phyloP scores from a whole-genome alignment of 768 basidiomycete genomes.

The Fibroporia radiculosa region DNA sequence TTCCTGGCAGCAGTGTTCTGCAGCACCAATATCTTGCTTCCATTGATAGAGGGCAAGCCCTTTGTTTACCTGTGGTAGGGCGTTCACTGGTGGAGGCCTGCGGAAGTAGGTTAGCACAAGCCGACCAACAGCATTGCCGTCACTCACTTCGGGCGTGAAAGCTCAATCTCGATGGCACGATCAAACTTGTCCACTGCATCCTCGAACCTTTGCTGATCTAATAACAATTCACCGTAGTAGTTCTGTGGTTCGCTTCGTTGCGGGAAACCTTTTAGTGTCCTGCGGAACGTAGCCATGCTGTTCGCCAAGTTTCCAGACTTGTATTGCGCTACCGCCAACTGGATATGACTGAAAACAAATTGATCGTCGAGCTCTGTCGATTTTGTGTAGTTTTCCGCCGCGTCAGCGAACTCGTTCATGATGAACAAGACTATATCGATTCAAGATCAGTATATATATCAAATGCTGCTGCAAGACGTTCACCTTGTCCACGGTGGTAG shows the following conservation, averaged over 20 bases:
- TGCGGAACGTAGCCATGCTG: slow-evolving; percentile 87
- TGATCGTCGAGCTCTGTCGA: slow-evolving; percentile 78
- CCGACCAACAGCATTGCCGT: neutral
- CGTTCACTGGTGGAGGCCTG: slow-evolving; percentile 56
- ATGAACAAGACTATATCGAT: slow-evolving; percentile 75
- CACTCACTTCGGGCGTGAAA: slow-evolving; percentile 18
- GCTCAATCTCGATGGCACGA: slow-evolving; percentile 82
- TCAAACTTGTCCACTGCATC: slow-evolving; percentile 94
- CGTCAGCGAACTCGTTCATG: slow-evolving; percentile 79
- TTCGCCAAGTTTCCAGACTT: slow-evolving; percentile 72
- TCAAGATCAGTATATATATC: neutral
- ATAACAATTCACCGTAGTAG: slow-evolving; percentile 92
- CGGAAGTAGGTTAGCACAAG: neutral
- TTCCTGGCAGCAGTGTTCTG: slow-evolving; percentile 81
- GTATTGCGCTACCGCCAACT: slow-evolving; percentile 95
- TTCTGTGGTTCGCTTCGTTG: slow-evolving; percentile 84
- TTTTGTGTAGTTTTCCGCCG: slow-evolving; percentile 86
- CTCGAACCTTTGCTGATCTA: slow-evolving; percentile 84
- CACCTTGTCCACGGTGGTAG: slow-evolving; percentile 97
- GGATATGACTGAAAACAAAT: slow-evolving; percentile 97
- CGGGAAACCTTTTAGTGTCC: slow-evolving; percentile 80
- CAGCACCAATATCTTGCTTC: slow-evolving; percentile 81
- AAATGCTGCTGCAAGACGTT: no score
- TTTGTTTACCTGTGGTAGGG: slow-evolving; percentile 93
- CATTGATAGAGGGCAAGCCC: slow-evolving; percentile 95